Conservation (phyloP, 164 flowering plant genomes). For the Nelumbo lutea region DNA sequence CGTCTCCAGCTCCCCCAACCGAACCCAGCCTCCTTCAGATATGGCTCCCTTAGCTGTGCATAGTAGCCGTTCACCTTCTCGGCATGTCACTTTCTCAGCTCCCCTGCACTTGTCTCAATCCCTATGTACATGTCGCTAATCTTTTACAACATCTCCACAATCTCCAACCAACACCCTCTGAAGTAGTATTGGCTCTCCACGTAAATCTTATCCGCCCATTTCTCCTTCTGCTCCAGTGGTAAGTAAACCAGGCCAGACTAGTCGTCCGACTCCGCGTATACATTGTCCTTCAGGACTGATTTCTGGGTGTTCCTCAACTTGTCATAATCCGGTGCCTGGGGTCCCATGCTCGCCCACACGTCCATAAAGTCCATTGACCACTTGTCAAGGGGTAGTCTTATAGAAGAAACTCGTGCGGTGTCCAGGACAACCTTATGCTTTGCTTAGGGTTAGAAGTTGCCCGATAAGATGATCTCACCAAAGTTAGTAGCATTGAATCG, state of each 20-base stretch:
- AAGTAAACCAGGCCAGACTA: slow-evolving; percentile 72
- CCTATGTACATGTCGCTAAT: slow-evolving; percentile 35
- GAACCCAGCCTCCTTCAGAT: slow-evolving; percentile 40
- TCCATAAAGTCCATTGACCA: slow-evolving; percentile 85
- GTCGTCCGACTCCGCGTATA: slow-evolving; percentile 73
- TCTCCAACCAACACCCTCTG: slow-evolving; percentile 28
- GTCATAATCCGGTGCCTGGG: slow-evolving; percentile 51
- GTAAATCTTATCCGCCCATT: slow-evolving; percentile 37
- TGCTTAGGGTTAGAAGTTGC: too few species aligned
- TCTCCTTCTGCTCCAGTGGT: slow-evolving; percentile 18
- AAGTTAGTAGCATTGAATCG: too few species aligned
- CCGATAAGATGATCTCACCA: too few species aligned
- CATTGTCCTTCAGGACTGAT: slow-evolving; percentile 49
- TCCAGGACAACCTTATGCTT: too few species aligned
- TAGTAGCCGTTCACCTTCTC: slow-evolving; percentile 62
- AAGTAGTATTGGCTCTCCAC: slow-evolving; percentile 59
- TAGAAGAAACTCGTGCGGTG: too few species aligned
- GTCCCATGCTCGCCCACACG: slow-evolving; percentile 83
- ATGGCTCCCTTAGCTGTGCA: slow-evolving; percentile 40
- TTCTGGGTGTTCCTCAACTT: slow-evolving; percentile 53
- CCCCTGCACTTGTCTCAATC: slow-evolving; percentile 34
- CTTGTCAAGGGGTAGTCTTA: too few species aligned
- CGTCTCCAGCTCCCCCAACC: slow-evolving; percentile 46
- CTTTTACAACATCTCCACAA: slow-evolving; percentile 48
- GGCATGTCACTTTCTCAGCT: slow-evolving; percentile 60